These are phyloP conservation scores for Tulasnella sp. DNA, from an alignment of 768 basidiomycete genomes.

Conservation along the genomic window DNA sequence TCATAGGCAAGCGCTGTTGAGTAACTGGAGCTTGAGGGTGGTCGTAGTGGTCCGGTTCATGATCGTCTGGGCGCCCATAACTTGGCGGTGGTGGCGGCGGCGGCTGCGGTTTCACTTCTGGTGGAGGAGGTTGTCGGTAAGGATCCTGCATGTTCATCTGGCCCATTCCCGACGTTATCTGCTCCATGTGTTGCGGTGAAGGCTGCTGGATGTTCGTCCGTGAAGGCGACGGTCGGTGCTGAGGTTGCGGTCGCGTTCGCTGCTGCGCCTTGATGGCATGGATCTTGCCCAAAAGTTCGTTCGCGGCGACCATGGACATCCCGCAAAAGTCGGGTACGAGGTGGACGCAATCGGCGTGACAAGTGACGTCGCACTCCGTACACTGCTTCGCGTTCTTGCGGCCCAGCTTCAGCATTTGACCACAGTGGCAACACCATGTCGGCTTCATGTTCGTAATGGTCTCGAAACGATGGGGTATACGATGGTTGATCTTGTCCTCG, in stretches of 20 bases:
- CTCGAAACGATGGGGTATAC: conserved; percentile 98
- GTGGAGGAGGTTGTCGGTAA: conserved; percentile 27
- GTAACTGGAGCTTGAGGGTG: neutral
- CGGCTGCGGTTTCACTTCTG: conserved; percentile 20
- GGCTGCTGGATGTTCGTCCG: conserved; percentile 38
- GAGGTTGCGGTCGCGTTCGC: conserved; percentile 39
- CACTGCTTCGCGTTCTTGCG: conserved; percentile 96
- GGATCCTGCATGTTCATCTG: conserved; percentile 39
- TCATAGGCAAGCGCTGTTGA: conserved; percentile 32
- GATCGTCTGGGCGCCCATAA: neutral
- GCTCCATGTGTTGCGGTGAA: conserved; percentile 35
- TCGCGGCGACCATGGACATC: conserved; percentile 99
- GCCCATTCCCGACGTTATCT: conserved; percentile 38
- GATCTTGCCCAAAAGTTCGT: conserved; percentile 86
- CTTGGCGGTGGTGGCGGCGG: conserved; percentile 18
- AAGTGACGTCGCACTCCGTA: conserved; percentile 94
- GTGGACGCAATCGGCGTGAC: conserved; percentile 96
- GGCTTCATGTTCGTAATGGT: conserved; percentile 95
- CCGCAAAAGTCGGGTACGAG: conserved; percentile 99
- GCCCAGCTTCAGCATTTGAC: conserved; percentile 95
- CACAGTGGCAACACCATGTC: conserved; percentile 99
- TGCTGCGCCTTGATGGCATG: conserved; percentile 75
- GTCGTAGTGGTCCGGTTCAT: neutral
- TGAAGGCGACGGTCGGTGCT: conserved; percentile 36
- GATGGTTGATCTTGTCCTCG: conserved; percentile 98